These are phyloP conservation scores for Schizophyllum commune DNA, from an alignment of 1,284 basidiomycete species.

Conservation along the genomic window DNA sequence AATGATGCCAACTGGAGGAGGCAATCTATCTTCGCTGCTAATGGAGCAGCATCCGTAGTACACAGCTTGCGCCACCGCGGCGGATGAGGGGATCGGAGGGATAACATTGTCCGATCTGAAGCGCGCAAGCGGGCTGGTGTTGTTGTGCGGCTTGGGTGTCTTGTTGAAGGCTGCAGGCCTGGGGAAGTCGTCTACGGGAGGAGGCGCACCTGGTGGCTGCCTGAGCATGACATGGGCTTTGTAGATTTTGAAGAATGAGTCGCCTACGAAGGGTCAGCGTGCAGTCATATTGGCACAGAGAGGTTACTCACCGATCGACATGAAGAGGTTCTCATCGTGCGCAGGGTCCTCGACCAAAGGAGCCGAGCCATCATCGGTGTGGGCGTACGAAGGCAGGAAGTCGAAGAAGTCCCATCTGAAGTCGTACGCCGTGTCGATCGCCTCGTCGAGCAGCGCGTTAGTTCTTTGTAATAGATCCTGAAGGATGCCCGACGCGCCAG, in stretches of 20 bases:
- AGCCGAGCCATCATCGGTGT: neutral
- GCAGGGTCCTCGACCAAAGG: neutral
- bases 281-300: neutral
- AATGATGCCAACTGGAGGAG: constrained; percentile 12
- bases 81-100: neutral
- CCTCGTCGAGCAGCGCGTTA: neutral
- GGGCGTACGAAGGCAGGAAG: neutral
- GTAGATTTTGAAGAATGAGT: neutral
- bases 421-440: neutral
- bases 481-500: neutral
- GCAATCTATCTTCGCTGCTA: constrained; percentile 11
- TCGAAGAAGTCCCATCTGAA: neutral
- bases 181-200: neutral
- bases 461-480: neutral
- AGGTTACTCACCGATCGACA: neutral
- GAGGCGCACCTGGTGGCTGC: neutral
- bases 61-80: constrained; percentile 11
- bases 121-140: neutral
- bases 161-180: neutral
- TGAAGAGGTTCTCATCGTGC: neutral
- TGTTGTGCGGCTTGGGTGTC: neutral
- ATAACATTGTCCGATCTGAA: neutral
- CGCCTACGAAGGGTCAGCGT: neutral
- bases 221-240: neutral
- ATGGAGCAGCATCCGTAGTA: constrained; percentile 32